phyloP scores from a whole-genome alignment of 192 early-diverging fungal genomes.

The Pilaira anomala region DNA sequence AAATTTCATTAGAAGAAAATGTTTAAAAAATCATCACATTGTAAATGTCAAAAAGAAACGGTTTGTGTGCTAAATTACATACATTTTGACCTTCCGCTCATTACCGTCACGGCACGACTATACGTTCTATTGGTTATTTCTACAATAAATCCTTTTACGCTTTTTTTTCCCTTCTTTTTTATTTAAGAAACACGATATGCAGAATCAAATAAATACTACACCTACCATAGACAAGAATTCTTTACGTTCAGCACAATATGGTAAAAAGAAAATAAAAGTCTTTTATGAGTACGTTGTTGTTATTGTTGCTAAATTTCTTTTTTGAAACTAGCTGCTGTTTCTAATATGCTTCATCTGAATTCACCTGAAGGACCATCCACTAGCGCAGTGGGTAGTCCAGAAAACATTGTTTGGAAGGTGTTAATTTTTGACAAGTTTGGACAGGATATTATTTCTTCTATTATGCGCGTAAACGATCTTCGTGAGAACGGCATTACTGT shows the following conservation, averaged over 20 bases:
- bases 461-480: slow-evolving; percentile 93
- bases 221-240: background rate
- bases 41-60: no score
- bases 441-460: slow-evolving; percentile 94
- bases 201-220: background rate
- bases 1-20: no score
- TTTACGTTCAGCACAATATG: slow-evolving; percentile 7
- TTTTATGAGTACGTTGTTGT: background rate
- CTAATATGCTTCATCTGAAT: slow-evolving; percentile 88
- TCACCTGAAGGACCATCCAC: slow-evolving; percentile 30
- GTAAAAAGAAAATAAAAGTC: background rate
- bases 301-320: background rate
- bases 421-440: slow-evolving; percentile 92
- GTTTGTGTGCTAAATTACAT: no score
- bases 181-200: background rate
- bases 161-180: background rate
- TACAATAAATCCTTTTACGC: background rate
- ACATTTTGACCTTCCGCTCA: no score
- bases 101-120: no score
- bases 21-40: no score
- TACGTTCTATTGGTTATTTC: no score
- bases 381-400: slow-evolving; percentile 26
- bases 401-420: slow-evolving; percentile 92
- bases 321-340: slow-evolving; percentile 64
- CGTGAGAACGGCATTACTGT: slow-evolving; percentile 95